Evolutionary conservation across 257 asterid genomes (phyloP).

Genomic region (Forsythia viridissima): DNA sequence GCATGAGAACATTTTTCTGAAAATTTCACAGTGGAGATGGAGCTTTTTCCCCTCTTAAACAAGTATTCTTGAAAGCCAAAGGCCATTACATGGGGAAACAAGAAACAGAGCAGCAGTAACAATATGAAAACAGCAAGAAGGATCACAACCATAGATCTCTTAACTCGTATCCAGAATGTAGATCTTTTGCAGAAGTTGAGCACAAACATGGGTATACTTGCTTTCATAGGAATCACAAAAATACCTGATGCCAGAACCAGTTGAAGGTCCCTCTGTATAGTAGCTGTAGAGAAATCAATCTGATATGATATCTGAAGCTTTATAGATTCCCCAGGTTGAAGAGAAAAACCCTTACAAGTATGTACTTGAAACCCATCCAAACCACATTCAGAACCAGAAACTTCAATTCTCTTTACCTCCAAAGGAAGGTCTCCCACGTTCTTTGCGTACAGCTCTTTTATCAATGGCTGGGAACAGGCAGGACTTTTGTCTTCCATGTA

Average conservation of each 20-base stretch:
- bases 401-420: conserved; percentile 53
- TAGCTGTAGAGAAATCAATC: conserved; percentile 63
- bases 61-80: conserved; percentile 34
- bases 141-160: conserved; percentile 40
- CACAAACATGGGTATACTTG: conserved; percentile 57
- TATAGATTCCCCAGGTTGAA: conserved; percentile 74
- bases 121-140: conserved; percentile 43
- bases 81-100: conserved; percentile 40
- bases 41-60: conserved; percentile 39
- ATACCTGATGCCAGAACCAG: conserved; percentile 62
- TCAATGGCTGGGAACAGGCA: conserved; percentile 54
- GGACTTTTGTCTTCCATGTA: conserved; percentile 35
- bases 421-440: conserved; percentile 80
- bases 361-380: conserved; percentile 68
- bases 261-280: conserved; percentile 74
- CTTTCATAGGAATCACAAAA: conserved; percentile 86
- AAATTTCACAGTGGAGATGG: conserved; percentile 22
- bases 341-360: conserved; percentile 62
- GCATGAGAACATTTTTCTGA: conserved; percentile 29
- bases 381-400: conserved; percentile 82
- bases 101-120: conserved; percentile 40
- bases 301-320: conserved; percentile 62
- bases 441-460: conserved; percentile 71
- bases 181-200: conserved; percentile 62
- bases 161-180: conserved; percentile 56